A percentile compares a stretch with the other conserved stretches of the same genome.
These are phyloP conservation scores for Macaranga tanarius DNA, from an alignment of 441 rosid species.

Conservation along the genomic window DNA sequence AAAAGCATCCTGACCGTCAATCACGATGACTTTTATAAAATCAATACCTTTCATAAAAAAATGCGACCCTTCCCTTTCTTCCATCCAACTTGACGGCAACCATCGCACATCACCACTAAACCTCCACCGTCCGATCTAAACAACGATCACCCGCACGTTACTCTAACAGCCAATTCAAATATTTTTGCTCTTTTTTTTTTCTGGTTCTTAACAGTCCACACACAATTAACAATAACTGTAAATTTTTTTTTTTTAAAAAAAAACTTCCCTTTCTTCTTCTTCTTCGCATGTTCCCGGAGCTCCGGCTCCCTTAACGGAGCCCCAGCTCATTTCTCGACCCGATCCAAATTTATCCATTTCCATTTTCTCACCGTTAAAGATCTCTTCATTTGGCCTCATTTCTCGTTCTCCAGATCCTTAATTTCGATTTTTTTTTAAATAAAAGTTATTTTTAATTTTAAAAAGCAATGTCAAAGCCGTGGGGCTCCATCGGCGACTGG, in stretches of 20 bases:
- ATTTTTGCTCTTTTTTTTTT: no score
- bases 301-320: conserved; percentile 67
- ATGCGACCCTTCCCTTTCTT: neutral
- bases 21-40: neutral
- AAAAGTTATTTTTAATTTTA: neutral
- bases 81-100: conserved; percentile 7
- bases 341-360: no score
- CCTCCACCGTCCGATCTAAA: neutral
- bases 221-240: neutral
- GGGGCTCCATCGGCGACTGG: conserved; percentile 88
- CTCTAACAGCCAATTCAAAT: neutral
- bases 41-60: no score
- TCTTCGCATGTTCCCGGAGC: conserved; percentile 54
- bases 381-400: conserved; percentile 19
- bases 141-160: conserved; percentile 11
- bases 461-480: conserved; percentile 58
- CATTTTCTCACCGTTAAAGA: conserved; percentile 7
- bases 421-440: neutral
- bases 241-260: no score
- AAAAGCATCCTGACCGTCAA: conserved; percentile 26
- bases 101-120: neutral
- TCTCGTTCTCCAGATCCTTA: conserved; percentile 26
- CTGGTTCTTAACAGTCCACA: neutral
- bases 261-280: conserved; percentile 10
- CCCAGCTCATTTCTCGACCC: conserved; percentile 34